Base-by-base conservation (phyloP, 148 eudicot species). In the Chenopodium formosanum region DNA sequence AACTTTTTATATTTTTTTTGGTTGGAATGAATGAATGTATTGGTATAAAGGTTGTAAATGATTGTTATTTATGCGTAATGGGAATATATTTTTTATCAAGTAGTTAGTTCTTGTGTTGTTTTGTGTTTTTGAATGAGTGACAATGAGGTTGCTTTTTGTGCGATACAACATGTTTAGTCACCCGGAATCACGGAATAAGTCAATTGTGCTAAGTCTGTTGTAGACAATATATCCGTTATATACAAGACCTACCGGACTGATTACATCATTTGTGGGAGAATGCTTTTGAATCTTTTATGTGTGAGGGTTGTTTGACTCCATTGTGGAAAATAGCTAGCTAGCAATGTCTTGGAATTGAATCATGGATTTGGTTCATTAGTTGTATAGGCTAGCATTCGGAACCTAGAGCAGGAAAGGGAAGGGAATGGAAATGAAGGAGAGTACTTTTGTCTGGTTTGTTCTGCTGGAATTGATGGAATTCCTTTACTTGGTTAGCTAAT, bases 31-130 rank as follows among this genome's bases (percentile, higher is more conserved):
- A 53, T 78, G 32, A n/a, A 73, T 83, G 68, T 65, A 47, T 72
- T 72, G 81, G 85, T 77, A 77, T 71, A 77, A 82, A 70, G 17
- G 62, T 52, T 82, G 81, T 82, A 77, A 71, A 77, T 77, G 71
- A 40, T 31, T 70, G 22, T 60, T 77, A 17, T 46, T 62, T 37
- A 63, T 82, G 81, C 77, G 31, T 37, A 82, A 77, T 77, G 70
- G 2, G 12, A 63, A 70, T 76, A 47, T 70, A 23, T 69, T 37
- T 47, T 47, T 73, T 22, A 25, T 23, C 56, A 25, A 25, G 20
- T n/a, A 34, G 9, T 34, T n/a, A 34, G 9, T 34, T 58, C 2
- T n/a, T 16, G 40, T 56, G 70, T 66, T 64, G 27, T 65, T n/a
- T 65, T 65, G 29, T 65, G 69, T 65, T 46, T 6, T 52, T 27